Base-by-base conservation (phyloP, 2,329 filamentous ascomycete species). In the Sclerotinia nivalis region DNA sequence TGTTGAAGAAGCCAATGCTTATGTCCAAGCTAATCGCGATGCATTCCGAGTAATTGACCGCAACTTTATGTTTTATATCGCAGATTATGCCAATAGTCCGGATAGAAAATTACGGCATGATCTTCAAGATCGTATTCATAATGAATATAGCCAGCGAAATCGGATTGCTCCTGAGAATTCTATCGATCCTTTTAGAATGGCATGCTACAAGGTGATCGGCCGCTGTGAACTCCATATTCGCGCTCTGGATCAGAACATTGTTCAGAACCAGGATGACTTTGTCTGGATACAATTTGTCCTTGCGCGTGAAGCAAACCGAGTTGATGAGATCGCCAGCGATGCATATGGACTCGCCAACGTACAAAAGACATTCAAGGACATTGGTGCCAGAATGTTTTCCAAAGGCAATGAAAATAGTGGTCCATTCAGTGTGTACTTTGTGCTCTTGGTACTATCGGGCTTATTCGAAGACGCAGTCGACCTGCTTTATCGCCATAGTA, bases 151-250 rank as follows among this genome's bases (percentile, higher is more conserved):
- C 66, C 92, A 96, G 79, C 90, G 93, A 59, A 87, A 90, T 37
- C 90, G 93, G 73, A 93, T 96, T 76, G 92, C 92, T 0, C 92
- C 93, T 0, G 92, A 96, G 70, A 91, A 94, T 78, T 92, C 92
- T 1, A 89, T 96, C 73, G 96, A 99, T 79, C 96, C 96, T 37
- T 99, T 96, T 83, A 90, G 93, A 68, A 94, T 97, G 89, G 94
- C 95, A 61, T 97, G 96, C 80, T 98, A 98, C 85, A 98, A 99
- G 84, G 90, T 99, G 72, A 91, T 99, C 75, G 96, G 96, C 59
- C 93, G 89, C 59, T 90, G 89, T 75, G 89, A 91, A 76, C 82
- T 91, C 37, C 84, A 82, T 77, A 89, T 89, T 79, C 86, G 89
- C 72, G 88, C 85, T 74, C 80, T 91, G 43, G 88, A 89, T 34